phyloP scores from a whole-genome alignment of 2,329 filamentous ascomycete species.

The Fonsecaea pugnacius region DNA sequence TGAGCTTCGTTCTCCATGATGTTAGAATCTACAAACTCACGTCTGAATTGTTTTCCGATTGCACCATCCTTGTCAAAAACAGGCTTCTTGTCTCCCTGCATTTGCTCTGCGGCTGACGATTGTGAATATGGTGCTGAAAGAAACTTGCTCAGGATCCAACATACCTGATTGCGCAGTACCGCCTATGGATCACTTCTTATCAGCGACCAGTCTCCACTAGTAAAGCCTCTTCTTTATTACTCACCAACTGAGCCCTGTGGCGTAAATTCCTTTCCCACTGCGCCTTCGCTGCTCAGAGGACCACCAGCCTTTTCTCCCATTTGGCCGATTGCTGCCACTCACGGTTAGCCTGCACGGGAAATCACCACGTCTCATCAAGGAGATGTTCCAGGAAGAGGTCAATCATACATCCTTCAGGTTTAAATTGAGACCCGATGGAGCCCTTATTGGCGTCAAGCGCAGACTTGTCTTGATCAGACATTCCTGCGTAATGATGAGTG shows the following conservation, averaged over 20 bases:
- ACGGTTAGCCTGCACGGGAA: conserved; percentile 41
- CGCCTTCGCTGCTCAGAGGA: conserved; percentile 24
- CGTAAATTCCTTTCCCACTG: conserved; percentile 31
- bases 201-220: conserved; percentile 36
- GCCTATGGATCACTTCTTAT: conserved; percentile 15
- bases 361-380: background rate
- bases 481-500: conserved; percentile 18
- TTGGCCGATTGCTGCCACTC: conserved; percentile 40
- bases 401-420: conserved; percentile 5
- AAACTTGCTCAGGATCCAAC: background rate
- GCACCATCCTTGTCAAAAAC: conserved; percentile 33
- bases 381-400: background rate
- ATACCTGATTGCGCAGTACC: conserved; percentile 29
- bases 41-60: conserved; percentile 30
- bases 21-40: conserved; percentile 4
- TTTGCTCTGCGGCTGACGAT: conserved; percentile 26
- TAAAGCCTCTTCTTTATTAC: background rate
- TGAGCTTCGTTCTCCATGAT: background rate
- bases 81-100: conserved; percentile 31
- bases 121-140: background rate
- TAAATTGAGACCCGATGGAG: conserved; percentile 32
- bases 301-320: conserved; percentile 24
- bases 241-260: conserved; percentile 23
- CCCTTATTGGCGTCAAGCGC: conserved; percentile 33
- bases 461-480: conserved; percentile 32